Conservation (phyloP, 2,329 filamentous ascomycete genomes). For the Aspergillus carbonarius region DNA sequence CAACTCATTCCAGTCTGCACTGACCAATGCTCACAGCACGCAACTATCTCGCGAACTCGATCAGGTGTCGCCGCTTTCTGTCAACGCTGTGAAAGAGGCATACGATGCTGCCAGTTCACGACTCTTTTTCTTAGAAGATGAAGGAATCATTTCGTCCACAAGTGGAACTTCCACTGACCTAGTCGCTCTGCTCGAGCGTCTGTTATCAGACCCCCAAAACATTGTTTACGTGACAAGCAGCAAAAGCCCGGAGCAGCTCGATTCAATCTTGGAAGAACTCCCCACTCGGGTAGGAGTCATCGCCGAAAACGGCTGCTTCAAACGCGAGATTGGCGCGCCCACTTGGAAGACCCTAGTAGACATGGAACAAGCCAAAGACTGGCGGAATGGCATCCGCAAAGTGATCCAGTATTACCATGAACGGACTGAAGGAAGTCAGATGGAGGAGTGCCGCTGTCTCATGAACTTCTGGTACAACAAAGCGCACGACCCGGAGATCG, state of each 20-base stretch:
- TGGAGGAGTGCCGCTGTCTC: conserved; percentile 84
- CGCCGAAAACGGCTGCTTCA: conserved; percentile 88
- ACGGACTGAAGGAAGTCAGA: conserved; percentile 77
- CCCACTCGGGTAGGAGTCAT: conserved; percentile 72
- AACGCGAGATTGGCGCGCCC: conserved; percentile 64
- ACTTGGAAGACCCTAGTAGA: conserved; percentile 77
- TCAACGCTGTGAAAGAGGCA: conserved; percentile 59
- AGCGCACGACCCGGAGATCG: conserved; percentile 71
- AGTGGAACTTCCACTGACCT: conserved; percentile 73
- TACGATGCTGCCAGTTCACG: conserved; percentile 67
- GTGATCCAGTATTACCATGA: conserved; percentile 88
- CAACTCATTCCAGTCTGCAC: conserved; percentile 63
- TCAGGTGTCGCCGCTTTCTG: conserved; percentile 75
- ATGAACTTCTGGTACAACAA: conserved; percentile 84
- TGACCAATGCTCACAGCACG: conserved; percentile 73
- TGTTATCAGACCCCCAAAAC: conserved; percentile 75
- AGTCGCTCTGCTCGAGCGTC: conserved; percentile 72
- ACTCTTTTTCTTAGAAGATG: conserved; percentile 86
- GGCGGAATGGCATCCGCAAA: conserved; percentile 78
- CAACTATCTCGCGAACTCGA: conserved; percentile 77
- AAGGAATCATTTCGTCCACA: conserved; percentile 76
- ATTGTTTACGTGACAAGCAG: conserved; percentile 89
- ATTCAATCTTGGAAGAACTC: conserved; percentile 73
- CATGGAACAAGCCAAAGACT: conserved; percentile 64
- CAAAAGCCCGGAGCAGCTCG: conserved; percentile 77